Percentiles rank a stretch among this genome's conserved stretches.
These are phyloP conservation scores for Sicyos edulis DNA, from an alignment of 306 rosid genomes.

Conservation along the genomic window DNA sequence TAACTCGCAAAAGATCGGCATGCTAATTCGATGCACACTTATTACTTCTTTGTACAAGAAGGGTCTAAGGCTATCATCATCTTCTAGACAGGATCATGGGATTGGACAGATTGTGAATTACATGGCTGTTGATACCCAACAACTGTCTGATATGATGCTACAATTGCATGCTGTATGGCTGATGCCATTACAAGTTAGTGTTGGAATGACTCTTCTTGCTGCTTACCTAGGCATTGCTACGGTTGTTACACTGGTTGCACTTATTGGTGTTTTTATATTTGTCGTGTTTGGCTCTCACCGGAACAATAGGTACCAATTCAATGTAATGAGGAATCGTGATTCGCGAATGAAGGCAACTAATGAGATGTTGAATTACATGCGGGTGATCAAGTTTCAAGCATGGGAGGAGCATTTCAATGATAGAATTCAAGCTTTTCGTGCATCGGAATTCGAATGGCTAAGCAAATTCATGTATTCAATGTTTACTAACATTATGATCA, in stretches of 20 bases:
- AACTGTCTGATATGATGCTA: conserved; percentile 75
- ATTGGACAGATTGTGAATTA: conserved; percentile 60
- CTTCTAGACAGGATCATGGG: conserved; percentile 36
- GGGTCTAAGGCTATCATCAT: conserved; percentile 32
- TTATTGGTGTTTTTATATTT: conserved; percentile 56
- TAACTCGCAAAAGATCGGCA: conserved; percentile 72
- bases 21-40: conserved; percentile 61
- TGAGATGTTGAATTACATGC: conserved; percentile 69
- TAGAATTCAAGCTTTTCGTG: conserved; percentile 54
- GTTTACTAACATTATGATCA: conserved; percentile 63
- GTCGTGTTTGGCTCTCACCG: conserved; percentile 68
- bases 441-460: conserved; percentile 61
- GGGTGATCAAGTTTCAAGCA: conserved; percentile 72
- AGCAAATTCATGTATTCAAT: conserved; percentile 57
- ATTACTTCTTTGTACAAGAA: conserved; percentile 47
- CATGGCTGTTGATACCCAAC: conserved; percentile 73
- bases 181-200: conserved; percentile 69
- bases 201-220: conserved; percentile 61
- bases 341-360: conserved; percentile 70
- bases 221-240: conserved; percentile 59
- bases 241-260: conserved; percentile 38
- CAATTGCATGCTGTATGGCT: conserved; percentile 76
- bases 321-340: conserved; percentile 81
- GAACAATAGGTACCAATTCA: conserved; percentile 64
- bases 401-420: conserved; percentile 73